Evolutionary conservation across 2,329 filamentous ascomycete species (phyloP), one percentile per base, ranked within the genome.

Genomic region (Stachybotrys chlorohalonatus): DNA sequence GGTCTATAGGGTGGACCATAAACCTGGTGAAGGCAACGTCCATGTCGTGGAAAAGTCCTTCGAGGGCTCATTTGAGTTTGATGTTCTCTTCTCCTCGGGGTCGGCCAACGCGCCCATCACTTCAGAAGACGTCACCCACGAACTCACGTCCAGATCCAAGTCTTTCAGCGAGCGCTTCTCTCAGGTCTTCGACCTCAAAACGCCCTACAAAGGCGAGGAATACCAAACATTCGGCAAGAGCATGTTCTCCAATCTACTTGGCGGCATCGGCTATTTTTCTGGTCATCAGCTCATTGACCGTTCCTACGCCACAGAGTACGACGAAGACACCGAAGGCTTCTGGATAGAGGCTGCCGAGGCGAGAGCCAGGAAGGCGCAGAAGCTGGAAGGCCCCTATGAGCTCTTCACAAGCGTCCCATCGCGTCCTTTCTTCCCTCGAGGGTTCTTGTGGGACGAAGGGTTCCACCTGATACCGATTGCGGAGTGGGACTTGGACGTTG

Each of bases 391-490:
- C 0, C 90, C 93, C 1, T 89, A 86, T 54, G 90, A 96, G 68
- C 81, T 99, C 2, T 97, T 92, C 68, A 95, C 92, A 7, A 90
- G 86, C 63, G 86, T 97, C 55, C 94, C 94, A 0, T 97, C 93
- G 8, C 80, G 94, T 5, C 89, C 94, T 0, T 99, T 99, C 76
- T 99, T 99, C 73, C 94, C 94, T 1, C 82, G 94, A 57, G 94
- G 94, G 1, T 99, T 99, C 69, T 78, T 97, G 5, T 99, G 94
- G 94, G 94, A 99, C 64, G 94, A 99, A 70, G 94, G 94, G 0
- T 99, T 97, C 72, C 94, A 99, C 66, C 77, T 99, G 42, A 76
- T 96, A 51, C 92, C 92, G 1, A 86, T 99, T 53, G 81, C 90
- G 17, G 93, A 99, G 60, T 99, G 92, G 89, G 94, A 99, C 67